These are phyloP conservation scores for Trichoderma asperelloides DNA, from an alignment of 495 filamentous ascomycete genomes.

Conservation along the genomic window DNA sequence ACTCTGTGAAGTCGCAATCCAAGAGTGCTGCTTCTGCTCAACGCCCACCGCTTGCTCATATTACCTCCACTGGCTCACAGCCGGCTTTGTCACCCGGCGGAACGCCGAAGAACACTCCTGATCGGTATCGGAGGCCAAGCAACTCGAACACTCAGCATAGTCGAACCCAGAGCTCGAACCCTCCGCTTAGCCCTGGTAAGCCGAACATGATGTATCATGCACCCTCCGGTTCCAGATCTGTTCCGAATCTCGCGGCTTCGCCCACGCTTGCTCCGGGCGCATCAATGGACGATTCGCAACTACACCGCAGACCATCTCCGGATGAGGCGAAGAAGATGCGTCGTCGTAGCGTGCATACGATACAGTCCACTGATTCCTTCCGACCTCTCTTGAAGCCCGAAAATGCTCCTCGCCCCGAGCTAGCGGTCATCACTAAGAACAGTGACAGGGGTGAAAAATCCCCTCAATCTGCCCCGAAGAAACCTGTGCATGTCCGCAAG, in stretches of 20 bases:
- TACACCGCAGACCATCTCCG: conserved; percentile 34
- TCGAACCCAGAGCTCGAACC: conserved; percentile 13
- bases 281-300: conserved; percentile 45
- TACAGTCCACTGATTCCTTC: conserved; percentile 56
- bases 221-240: background rate
- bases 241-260: background rate
- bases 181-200: conserved; percentile 12
- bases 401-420: conserved; percentile 30
- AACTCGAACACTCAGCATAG: conserved; percentile 17
- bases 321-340: conserved; percentile 71
- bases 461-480: background rate
- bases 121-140: conserved; percentile 1
- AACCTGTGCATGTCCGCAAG: conserved; percentile 21
- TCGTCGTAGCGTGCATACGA: conserved; percentile 71
- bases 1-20: conserved; percentile 18
- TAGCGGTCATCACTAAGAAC: conserved; percentile 11
- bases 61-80: conserved; percentile 13
- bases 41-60: conserved; percentile 25
- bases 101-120: conserved; percentile 24
- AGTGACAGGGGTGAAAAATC: conserved; percentile 25
- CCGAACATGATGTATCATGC: background rate
- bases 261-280: conserved; percentile 16
- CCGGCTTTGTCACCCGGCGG: conserved; percentile 32
- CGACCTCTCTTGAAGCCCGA: conserved; percentile 28
- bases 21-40: conserved; percentile 19